Conservation (phyloP, 192 early-diverging fungal genomes). For the Backusella morwellensis region DNA sequence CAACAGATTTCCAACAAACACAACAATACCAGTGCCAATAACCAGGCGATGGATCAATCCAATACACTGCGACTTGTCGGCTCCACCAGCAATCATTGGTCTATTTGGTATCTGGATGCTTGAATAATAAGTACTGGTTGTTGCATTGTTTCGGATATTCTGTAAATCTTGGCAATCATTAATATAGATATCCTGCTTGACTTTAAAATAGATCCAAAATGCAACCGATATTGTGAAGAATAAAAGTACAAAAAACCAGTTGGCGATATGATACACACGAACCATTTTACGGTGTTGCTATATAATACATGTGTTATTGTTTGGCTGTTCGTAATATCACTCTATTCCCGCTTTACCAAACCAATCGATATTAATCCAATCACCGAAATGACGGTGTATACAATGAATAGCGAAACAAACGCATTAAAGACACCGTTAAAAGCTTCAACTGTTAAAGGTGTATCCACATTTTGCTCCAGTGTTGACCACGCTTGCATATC, state of each 20-base stretch:
- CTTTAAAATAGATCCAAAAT: conserved; percentile 23
- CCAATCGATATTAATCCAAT: conserved; percentile 4
- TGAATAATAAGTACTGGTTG: neutral
- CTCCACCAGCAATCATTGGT: conserved; percentile 13
- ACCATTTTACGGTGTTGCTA: conserved; percentile 15
- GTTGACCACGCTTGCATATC: conserved; percentile 14
- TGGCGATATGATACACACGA: conserved; percentile 17
- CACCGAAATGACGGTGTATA: conserved; percentile 3
- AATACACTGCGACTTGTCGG: conserved; percentile 18
- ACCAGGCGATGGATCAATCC: conserved; percentile 4
- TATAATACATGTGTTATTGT: neutral
- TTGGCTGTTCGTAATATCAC: neutral
- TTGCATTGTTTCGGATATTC: neutral
- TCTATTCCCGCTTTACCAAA: conserved; percentile 1
- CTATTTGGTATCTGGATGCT: neutral
- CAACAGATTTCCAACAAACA: conserved; percentile 22
- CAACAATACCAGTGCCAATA: conserved; percentile 21
- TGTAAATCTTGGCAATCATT: conserved; percentile 22
- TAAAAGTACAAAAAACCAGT: conserved; percentile 24
- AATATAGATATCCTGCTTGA: conserved; percentile 15
- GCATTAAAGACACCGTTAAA: conserved; percentile 15
- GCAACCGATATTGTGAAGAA: conserved; percentile 12
- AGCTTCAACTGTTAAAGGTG: conserved; percentile 4
- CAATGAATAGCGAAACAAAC: conserved; percentile 2
- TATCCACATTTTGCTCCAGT: neutral